A percentile compares a stretch with the other conserved stretches of the same genome.
Evolutionary conservation across 768 basidiomycete species (phyloP).

Genomic region (Agaricus blazei): DNA sequence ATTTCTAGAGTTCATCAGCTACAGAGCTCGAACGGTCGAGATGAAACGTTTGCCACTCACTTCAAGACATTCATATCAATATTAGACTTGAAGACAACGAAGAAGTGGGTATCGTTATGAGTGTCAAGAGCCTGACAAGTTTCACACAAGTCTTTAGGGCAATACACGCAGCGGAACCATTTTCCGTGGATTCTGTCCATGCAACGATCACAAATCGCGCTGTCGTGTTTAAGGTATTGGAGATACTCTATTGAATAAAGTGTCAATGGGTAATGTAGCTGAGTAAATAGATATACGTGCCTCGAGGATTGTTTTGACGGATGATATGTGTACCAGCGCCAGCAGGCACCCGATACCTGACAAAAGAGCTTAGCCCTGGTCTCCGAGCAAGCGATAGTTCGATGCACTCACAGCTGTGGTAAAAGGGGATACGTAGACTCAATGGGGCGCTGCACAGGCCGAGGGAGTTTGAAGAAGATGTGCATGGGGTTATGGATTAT

Average conservation of each 20-base stretch:
- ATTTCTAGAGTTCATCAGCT: constrained; percentile 26
- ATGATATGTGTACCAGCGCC: constrained; percentile 43
- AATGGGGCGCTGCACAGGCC: constrained; percentile 61
- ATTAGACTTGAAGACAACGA: constrained; percentile 86
- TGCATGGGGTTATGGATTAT: constrained; percentile 79
- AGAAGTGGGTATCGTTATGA: constrained; percentile 79
- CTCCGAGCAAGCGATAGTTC: not conserved
- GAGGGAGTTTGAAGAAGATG: constrained; percentile 81
- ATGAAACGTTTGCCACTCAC: constrained; percentile 31
- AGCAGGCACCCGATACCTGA: constrained; percentile 60
- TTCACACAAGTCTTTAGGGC: constrained; percentile 82
- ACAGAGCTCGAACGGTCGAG: not conserved
- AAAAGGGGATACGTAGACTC: constrained; percentile 55
- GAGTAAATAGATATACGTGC: constrained; percentile 26
- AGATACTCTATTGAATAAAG: constrained; percentile 50
- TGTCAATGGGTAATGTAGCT: not conserved
- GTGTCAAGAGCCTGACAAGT: constrained; percentile 77
- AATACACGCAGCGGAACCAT: constrained; percentile 91
- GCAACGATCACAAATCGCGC: constrained; percentile 84
- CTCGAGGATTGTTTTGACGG: constrained; percentile 46
- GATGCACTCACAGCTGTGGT: constrained; percentile 53
- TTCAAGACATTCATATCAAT: constrained; percentile 72
- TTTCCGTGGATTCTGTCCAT: constrained; percentile 76
- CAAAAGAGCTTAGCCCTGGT: constrained; percentile 5
- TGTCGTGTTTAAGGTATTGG: constrained; percentile 48